Conservation (phyloP, 805 yeast species). For the Komagataella kurtzmanii region DNA sequence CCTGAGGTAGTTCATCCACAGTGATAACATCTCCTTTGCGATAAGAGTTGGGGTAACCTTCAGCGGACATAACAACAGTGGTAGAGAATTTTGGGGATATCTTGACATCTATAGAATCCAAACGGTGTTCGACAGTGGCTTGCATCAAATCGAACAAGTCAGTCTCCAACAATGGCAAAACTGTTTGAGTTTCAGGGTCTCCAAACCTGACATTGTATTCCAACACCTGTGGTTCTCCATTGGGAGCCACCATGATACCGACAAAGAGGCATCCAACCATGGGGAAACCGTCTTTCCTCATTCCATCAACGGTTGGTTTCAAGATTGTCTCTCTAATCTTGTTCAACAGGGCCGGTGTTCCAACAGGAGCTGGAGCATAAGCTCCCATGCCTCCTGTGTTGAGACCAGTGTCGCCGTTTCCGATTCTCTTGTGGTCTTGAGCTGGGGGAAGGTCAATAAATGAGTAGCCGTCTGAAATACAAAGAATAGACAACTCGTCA, state of each 20-base stretch:
- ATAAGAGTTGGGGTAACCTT: conserved; percentile 89
- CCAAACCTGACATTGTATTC: conserved; percentile 98
- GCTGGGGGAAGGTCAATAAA: conserved; percentile 89
- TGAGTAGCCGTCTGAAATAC: conserved; percentile 89
- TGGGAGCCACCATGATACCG: conserved; percentile 81
- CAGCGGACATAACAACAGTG: conserved; percentile 93
- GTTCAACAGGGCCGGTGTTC: conserved; percentile 58
- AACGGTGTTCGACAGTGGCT: conserved; percentile 89
- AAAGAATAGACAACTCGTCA: conserved; percentile 87
- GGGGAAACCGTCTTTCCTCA: conserved; percentile 92
- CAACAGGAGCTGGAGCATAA: conserved; percentile 95
- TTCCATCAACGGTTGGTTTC: conserved; percentile 87
- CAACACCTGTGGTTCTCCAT: conserved; percentile 78
- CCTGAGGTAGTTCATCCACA: conserved; percentile 32
- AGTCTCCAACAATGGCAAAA: conserved; percentile 77
- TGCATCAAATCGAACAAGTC: conserved; percentile 87
- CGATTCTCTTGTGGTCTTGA: conserved; percentile 94
- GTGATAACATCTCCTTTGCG: conserved; percentile 77
- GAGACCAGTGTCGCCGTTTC: conserved; percentile 85
- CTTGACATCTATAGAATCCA: conserved; percentile 62
- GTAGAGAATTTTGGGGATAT: conserved; percentile 58
- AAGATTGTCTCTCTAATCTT: conserved; percentile 65
- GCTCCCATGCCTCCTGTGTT: conserved; percentile 99
- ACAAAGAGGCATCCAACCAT: conserved; percentile 93
- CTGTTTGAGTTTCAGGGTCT: conserved; percentile 98